Conservation (phyloP, 73 alveolate genomes). For the Blepharisma stoltei region DNA sequence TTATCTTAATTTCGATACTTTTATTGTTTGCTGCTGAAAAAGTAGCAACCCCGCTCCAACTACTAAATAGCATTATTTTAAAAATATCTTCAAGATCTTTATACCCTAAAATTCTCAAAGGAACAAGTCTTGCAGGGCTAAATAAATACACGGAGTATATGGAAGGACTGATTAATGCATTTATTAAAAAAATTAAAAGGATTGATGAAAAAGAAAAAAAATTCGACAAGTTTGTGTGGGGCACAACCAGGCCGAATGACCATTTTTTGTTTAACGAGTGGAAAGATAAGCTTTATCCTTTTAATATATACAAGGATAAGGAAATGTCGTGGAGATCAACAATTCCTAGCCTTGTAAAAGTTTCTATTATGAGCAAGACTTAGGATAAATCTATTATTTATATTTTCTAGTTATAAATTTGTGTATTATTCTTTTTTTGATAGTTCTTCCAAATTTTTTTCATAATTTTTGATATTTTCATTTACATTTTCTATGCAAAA, state of each 20-base stretch:
- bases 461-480: neutral
- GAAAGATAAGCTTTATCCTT: neutral
- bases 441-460: neutral
- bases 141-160: neutral
- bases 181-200: neutral
- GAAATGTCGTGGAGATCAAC: conserved; percentile 1
- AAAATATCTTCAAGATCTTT: conserved; percentile 4
- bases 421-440: neutral
- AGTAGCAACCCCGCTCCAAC: no score
- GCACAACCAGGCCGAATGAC: neutral
- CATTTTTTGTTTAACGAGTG: conserved; percentile 13
- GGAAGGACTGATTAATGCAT: conserved; percentile 1
- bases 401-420: no score
- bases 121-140: neutral
- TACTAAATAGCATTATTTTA: no score
- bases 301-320: neutral
- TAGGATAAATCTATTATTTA: no score
- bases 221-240: neutral
- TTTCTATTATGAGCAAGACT: neutral
- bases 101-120: neutral
- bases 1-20: neutral
- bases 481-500: neutral
- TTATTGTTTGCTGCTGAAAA: neutral
- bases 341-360: neutral
- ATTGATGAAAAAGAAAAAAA: conserved; percentile 5